Percentiles rank a stretch among this genome's conserved stretches.
phyloP scores from a whole-genome alignment of 768 basidiomycete genomes.

The Mycena indigotica region DNA sequence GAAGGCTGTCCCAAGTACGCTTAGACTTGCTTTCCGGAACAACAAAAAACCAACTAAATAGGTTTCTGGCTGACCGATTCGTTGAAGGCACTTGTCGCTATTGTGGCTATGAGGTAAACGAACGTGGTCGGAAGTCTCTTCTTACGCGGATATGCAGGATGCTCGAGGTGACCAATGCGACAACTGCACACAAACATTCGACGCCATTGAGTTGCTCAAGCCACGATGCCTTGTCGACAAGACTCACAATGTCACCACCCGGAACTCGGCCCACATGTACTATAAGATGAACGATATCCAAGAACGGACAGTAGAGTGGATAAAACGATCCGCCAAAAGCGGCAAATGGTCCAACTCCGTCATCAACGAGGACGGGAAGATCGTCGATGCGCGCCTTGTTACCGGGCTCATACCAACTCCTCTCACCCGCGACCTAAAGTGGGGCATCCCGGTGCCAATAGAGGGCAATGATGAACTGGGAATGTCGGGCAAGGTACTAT shows the following conservation, averaged over 20 bases:
- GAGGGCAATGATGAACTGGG: constrained; percentile 76
- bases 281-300: constrained; percentile 84
- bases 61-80: constrained; percentile 95
- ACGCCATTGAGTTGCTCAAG: constrained; percentile 90
- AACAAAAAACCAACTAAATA: constrained; percentile 27
- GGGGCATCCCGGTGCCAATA: constrained; percentile 93
- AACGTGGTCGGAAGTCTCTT: neutral
- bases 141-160: constrained; percentile 52
- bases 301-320: constrained; percentile 83
- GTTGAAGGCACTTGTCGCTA: constrained; percentile 98
- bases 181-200: constrained; percentile 86
- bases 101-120: constrained; percentile 77
- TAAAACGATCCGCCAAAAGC: constrained; percentile 71
- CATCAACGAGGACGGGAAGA: constrained; percentile 83
- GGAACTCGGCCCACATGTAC: constrained; percentile 89
- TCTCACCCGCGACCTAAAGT: constrained; percentile 89
- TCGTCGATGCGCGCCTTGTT: constrained; percentile 88
- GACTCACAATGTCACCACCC: constrained; percentile 73
- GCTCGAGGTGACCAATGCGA: constrained; percentile 99
- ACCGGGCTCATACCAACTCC: constrained; percentile 85
- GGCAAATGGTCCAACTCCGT: constrained; percentile 96
- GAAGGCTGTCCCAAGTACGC: constrained; percentile 83
- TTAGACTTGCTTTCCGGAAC: neutral
- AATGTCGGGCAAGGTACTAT: constrained; percentile 94
- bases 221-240: constrained; percentile 92